phyloP scores from a whole-genome alignment of 352 stramenopile species.

The Stephanocyclus meneghinianus region DNA sequence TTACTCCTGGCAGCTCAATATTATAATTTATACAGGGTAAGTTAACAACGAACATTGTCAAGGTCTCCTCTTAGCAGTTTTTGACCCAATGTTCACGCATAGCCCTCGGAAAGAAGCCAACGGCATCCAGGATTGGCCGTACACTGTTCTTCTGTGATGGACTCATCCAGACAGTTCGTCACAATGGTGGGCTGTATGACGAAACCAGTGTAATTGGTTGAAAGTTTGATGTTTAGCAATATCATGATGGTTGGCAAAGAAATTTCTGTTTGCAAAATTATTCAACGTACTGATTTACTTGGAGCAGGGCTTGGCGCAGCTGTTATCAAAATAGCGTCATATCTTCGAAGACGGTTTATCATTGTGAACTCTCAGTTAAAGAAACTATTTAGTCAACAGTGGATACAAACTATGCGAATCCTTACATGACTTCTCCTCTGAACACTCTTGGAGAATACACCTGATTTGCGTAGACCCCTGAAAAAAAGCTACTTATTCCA shows the following conservation, averaged over 20 bases:
- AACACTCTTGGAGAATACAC: constrained; percentile 15
- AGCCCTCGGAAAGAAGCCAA: not conserved
- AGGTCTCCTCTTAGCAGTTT: no score
- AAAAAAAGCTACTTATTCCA: constrained; percentile 18
- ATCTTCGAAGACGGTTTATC: not conserved
- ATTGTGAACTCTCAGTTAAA: not conserved
- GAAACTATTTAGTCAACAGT: not conserved
- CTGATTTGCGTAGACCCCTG: not conserved
- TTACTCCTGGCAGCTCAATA: no score
- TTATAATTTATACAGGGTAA: no score
- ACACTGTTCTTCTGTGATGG: not conserved
- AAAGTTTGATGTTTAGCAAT: not conserved
- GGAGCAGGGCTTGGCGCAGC: not conserved
- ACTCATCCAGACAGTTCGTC: not conserved
- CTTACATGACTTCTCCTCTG: constrained; percentile 1
- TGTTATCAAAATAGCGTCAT: not conserved
- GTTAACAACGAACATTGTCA: no score
- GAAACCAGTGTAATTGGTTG: not conserved
- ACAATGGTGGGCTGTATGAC: not conserved
- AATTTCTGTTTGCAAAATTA: not conserved
- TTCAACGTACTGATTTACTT: not conserved
- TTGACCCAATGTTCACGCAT: not conserved
- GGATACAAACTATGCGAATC: not conserved
- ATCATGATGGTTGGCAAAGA: not conserved
- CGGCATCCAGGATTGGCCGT: not conserved